These are phyloP conservation scores for Ophiostoma sp. DNA, from an alignment of 2,329 filamentous ascomycete species.

Conservation along the genomic window DNA sequence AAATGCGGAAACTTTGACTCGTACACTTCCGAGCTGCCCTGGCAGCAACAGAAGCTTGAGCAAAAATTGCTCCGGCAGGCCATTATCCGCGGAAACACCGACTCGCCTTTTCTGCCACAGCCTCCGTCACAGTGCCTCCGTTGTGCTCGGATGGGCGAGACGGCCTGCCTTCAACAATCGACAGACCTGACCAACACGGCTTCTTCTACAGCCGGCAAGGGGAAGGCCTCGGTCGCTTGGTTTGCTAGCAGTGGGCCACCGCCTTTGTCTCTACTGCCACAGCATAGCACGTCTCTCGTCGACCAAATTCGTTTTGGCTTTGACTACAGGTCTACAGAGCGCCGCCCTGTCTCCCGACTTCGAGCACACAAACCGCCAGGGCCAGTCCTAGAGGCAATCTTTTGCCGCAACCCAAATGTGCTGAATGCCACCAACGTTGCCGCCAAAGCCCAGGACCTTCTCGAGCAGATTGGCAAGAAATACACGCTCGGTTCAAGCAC, in stretches of 20 bases:
- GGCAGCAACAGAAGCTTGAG: conserved; percentile 26
- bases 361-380: too few relatives aligned
- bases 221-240: conserved; percentile 15
- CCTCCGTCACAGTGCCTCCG: conserved; percentile 26
- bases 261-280: conserved; percentile 26
- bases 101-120: conserved; percentile 24
- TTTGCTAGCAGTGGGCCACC: conserved; percentile 30
- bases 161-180: conserved; percentile 29
- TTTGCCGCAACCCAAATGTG: conserved; percentile 24
- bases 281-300: conserved; percentile 24
- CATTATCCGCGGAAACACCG: conserved; percentile 5
- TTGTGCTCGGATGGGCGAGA: conserved; percentile 23
- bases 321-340: neutral
- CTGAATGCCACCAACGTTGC: conserved; percentile 19
- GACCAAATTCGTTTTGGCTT: conserved; percentile 16
- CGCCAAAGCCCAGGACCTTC: conserved; percentile 10
- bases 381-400: conserved; percentile 26
- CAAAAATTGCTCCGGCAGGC: conserved; percentile 21
- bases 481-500: neutral
- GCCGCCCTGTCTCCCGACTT: neutral
- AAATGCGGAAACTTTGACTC: neutral
- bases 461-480: conserved; percentile 10
- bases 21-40: neutral
- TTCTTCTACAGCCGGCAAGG: neutral
- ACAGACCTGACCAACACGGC: conserved; percentile 15